Conservation (phyloP, 345 rosid genomes). For the Clausena lansium region DNA sequence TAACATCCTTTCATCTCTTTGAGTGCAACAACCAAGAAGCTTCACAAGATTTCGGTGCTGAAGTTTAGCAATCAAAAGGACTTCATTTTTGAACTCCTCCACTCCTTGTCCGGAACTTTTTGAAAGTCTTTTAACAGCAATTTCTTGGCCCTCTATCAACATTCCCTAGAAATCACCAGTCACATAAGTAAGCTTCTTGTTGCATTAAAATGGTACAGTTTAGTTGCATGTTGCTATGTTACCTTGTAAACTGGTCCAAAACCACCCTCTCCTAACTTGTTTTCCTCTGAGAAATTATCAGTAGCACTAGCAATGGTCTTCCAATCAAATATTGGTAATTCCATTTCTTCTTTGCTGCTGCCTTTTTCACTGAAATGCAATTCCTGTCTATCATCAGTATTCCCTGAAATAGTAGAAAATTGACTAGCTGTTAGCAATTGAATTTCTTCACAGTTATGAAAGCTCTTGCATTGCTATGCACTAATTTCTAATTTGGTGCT, state of each 20-base stretch:
- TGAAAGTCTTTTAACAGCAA: conserved; percentile 43
- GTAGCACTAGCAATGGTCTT: conserved; percentile 28
- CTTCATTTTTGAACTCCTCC: conserved; percentile 12
- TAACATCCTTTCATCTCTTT: no score
- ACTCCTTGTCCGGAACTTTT: conserved; percentile 35
- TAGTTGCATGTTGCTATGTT: conserved; percentile 8
- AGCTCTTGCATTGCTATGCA: conserved; percentile 1
- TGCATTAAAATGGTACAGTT: neutral
- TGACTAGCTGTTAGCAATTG: neutral
- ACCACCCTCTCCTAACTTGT: conserved; percentile 17
- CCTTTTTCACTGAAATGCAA: conserved; percentile 1
- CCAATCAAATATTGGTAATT: conserved; percentile 35
- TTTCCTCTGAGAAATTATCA: conserved; percentile 22
- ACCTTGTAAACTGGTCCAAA: no score
- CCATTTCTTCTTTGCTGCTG: conserved; percentile 27
- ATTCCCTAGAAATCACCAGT: conserved; percentile 23
- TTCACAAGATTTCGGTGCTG: no score
- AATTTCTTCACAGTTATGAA: conserved; percentile 3
- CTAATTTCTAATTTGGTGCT: neutral
- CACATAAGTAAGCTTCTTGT: neutral
- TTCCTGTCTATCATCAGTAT: neutral
- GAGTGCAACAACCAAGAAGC: no score
- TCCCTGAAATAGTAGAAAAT: neutral
- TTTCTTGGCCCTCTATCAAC: conserved; percentile 31
- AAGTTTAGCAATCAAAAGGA: no score